Evolutionary conservation across 2,329 filamentous ascomycete genomes (phyloP).

Genomic region (Penicillium sp.): DNA sequence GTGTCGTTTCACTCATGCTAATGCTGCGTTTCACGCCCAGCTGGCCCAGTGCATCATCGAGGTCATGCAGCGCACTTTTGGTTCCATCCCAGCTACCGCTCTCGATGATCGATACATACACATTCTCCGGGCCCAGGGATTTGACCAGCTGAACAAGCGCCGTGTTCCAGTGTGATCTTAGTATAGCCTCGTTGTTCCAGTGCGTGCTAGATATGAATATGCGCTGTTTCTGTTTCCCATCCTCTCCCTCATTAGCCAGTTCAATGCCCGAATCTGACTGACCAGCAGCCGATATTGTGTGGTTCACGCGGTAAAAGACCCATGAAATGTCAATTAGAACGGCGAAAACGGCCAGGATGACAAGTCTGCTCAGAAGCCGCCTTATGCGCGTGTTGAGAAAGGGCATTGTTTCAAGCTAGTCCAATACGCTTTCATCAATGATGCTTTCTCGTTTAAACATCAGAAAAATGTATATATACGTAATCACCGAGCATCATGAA

Average conservation of each 20-base stretch:
- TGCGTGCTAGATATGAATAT: slow-evolving; percentile 68
- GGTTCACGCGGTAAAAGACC: background rate
- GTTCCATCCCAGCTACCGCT: slow-evolving; percentile 67
- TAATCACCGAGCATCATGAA: background rate
- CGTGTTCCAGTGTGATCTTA: slow-evolving; percentile 60
- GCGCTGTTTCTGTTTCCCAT: slow-evolving; percentile 10
- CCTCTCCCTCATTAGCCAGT: background rate
- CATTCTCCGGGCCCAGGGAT: slow-evolving; percentile 58
- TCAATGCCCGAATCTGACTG: background rate
- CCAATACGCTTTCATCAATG: background rate
- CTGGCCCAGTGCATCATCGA: slow-evolving; percentile 53
- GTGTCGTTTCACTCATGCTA: slow-evolving; percentile 56
- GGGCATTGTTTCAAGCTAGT: background rate
- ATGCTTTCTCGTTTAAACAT: background rate
- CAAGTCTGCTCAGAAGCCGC: slow-evolving; percentile 1
- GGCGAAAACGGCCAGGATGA: background rate
- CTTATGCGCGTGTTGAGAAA: slow-evolving; percentile 3
- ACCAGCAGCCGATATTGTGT: background rate
- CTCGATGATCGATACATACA: slow-evolving; percentile 65
- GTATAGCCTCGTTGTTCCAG: slow-evolving; percentile 61
- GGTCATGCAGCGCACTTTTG: slow-evolving; percentile 56
- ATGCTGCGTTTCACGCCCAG: slow-evolving; percentile 55
- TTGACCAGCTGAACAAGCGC: slow-evolving; percentile 57
- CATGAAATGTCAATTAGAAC: background rate
- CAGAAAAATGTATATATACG: background rate